Evolutionary conservation across 306 rosid genomes (phyloP), one percentile per base, ranked within the genome.

Genomic region (Datisca glomerata): DNA sequence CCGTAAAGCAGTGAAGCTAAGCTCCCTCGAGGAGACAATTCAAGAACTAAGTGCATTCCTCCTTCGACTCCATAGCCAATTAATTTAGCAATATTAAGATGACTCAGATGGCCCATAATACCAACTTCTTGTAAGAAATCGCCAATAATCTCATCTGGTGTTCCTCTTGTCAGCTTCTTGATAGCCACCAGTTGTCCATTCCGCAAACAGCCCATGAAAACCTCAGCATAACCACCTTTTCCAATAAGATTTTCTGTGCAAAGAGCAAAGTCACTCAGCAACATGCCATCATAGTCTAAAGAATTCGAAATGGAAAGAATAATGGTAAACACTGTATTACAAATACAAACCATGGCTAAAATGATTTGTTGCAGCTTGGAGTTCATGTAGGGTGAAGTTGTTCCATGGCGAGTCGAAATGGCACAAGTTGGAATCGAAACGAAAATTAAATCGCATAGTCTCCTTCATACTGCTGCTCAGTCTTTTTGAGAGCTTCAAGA

Each of bases 181-280:
- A 91, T 60, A 55, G 98, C 96, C 65, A 91, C 92, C 12, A 73
- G 55, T 45, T 65, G 78, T 40, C 69, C 51, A 70, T 80, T 71
- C 67, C 64, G 51, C 51, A 91, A 55, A 73, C 87, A 60, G 55
- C 98, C 98, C 61, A 56, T 78, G 80, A 72, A 91, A 27, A 91
- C 92, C 51, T 80, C 92, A 33, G 98, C 94, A 75, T 91, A 85
- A 44, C 98, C 98, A 24, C 98, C 98, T 33, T 91, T 91, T 48
- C 98, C 98, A 49, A 91, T 84, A 65, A 78, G 44, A 59, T 85
- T 84, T 28, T 75, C 98, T 91, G 64, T 57, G 5, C 40, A 47
- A 53, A 17, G 8, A 21, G 44, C 24, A 21, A 45, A 12, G 18
- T 44, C 32, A 24, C 28, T 27, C 4, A 33, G 25, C 49, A 32